Evolutionary conservation across 495 filamentous ascomycete genomes (phyloP).

Genomic region (Neurospora sublineolata): DNA sequence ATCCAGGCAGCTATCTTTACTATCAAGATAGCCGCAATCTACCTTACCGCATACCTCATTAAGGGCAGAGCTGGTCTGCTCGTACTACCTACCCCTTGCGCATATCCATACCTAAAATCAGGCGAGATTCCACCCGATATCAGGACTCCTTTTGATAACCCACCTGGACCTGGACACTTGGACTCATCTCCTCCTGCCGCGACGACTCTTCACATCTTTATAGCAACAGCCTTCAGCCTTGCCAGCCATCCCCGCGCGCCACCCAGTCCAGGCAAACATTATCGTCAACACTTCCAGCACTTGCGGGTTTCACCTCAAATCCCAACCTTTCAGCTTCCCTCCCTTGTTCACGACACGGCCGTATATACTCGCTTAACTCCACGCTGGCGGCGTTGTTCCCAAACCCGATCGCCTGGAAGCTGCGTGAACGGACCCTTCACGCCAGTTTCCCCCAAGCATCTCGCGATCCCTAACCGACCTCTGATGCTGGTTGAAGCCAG

Average conservation of each 20-base stretch:
- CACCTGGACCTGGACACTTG: background rate
- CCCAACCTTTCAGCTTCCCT: background rate
- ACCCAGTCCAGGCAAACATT: background rate
- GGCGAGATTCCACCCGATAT: conserved; percentile 1
- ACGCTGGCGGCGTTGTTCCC: background rate
- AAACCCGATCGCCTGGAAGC: background rate
- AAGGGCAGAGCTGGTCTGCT: background rate
- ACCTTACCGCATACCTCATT: background rate
- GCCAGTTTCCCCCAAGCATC: background rate
- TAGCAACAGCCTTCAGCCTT: background rate
- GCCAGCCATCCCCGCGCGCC: background rate
- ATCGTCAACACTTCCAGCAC: background rate
- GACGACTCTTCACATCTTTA: background rate
- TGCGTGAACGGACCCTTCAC: background rate
- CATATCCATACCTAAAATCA: conserved; percentile 4
- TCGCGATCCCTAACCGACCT: conserved; percentile 4
- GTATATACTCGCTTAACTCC: background rate
- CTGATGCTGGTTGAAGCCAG: conserved; percentile 29
- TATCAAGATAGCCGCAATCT: background rate
- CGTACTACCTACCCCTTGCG: background rate
- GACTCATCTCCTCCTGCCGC: background rate
- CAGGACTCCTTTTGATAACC: background rate
- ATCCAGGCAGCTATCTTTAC: background rate
- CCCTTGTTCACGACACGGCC: background rate
- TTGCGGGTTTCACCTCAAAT: background rate